Conservation (phyloP, 805 yeast species). For the Clavispora fructus region DNA sequence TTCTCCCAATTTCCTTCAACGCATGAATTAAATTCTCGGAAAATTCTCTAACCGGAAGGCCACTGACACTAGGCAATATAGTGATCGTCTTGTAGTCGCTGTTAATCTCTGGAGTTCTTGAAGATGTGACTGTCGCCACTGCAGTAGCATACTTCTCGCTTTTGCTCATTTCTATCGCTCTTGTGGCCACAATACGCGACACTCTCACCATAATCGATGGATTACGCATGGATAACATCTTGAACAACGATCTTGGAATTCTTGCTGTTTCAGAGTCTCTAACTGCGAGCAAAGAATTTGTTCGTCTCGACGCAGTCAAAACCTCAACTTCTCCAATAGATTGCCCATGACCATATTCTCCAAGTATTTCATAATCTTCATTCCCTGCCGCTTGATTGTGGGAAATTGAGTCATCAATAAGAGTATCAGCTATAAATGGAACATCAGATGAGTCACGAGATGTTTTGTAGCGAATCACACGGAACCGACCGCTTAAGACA, state of each 20-base stretch:
- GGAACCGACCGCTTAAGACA: slow-evolving; percentile 80
- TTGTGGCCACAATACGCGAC: slow-evolving; percentile 77
- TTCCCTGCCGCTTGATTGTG: slow-evolving; percentile 7
- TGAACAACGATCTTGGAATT: slow-evolving; percentile 86
- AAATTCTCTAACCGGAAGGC: slow-evolving; percentile 83
- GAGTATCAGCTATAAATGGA: slow-evolving; percentile 8
- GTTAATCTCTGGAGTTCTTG: slow-evolving; percentile 27
- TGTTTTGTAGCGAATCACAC: slow-evolving; percentile 45
- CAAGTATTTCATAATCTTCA: slow-evolving; percentile 38
- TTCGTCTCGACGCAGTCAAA: slow-evolving; percentile 68
- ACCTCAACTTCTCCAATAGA: slow-evolving; percentile 95
- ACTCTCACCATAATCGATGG: slow-evolving; percentile 91
- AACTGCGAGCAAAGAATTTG: slow-evolving; percentile 71
- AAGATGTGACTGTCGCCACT: slow-evolving; percentile 24
- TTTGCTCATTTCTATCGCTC: slow-evolving; percentile 21
- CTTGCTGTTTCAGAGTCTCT: slow-evolving; percentile 92
- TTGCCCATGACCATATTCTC: slow-evolving; percentile 91
- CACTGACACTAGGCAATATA: slow-evolving; percentile 70
- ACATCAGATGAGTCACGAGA: neutral
- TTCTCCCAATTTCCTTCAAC: slow-evolving; percentile 62
- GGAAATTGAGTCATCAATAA: slow-evolving; percentile 19
- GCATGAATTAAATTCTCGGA: slow-evolving; percentile 71
- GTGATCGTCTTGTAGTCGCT: slow-evolving; percentile 77
- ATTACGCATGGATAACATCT: slow-evolving; percentile 72
- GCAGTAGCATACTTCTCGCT: slow-evolving; percentile 6